These are phyloP conservation scores for Ambrosia hybrid DNA, from an alignment of 140 eudicot genomes.

Conservation along the genomic window DNA sequence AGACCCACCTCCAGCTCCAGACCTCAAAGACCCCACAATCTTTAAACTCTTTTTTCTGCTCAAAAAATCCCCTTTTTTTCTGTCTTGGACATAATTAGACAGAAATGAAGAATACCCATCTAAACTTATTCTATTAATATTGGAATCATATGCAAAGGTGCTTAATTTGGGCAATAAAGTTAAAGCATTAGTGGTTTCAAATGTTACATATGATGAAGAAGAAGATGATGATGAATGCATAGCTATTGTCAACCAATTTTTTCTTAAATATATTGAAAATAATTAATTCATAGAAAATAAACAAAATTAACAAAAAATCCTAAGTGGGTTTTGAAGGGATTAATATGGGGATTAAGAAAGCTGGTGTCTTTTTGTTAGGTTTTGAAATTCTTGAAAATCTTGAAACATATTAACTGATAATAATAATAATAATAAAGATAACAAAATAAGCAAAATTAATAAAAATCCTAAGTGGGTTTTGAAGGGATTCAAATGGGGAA, in stretches of 20 bases:
- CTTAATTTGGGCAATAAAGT: conserved; percentile 46
- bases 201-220: conserved; percentile 37
- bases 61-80: conserved; percentile 30
- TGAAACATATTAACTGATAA: no score
- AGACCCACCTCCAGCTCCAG: conserved; percentile 44
- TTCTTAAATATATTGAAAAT: not conserved
- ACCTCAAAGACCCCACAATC: conserved; percentile 52
- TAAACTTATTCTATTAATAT: conserved; percentile 25
- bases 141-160: conserved; percentile 46
- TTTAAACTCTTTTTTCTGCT: conserved; percentile 38
- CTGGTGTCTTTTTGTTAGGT: not conserved
- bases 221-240: conserved; percentile 62
- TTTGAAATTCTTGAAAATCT: no score
- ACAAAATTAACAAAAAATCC: not conserved
- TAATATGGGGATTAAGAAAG: conserved; percentile 19
- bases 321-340: conserved; percentile 16
- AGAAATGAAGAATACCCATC: conserved; percentile 45
- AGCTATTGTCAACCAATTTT: conserved; percentile 12
- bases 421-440: no score
- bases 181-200: conserved; percentile 55
- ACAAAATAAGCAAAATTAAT: no score
- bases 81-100: conserved; percentile 42
- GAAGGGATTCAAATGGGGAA: no score
- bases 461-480: no score
- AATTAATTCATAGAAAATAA: not conserved